phyloP scores from a whole-genome alignment of 305 asterid genomes.

The Withania somnifera region DNA sequence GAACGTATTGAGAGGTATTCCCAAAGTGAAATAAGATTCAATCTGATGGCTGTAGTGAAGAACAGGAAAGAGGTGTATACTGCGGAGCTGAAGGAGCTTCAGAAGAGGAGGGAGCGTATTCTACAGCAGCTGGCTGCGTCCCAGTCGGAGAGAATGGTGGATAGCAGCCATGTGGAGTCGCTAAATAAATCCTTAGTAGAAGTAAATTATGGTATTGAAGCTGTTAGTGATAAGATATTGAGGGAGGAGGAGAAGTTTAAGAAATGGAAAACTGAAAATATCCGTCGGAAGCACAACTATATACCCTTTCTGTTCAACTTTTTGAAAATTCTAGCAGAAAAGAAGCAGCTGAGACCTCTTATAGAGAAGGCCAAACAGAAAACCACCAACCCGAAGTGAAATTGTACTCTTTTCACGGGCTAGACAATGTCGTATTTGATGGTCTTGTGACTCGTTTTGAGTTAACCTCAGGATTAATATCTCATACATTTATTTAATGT shows the following conservation, averaged over 20 bases:
- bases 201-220: slow-evolving; percentile 66
- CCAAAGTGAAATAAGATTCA: slow-evolving; percentile 75
- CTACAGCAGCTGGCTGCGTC: slow-evolving; percentile 59
- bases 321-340: slow-evolving; percentile 91
- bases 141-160: slow-evolving; percentile 68
- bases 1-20: slow-evolving; percentile 84
- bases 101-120: slow-evolving; percentile 67
- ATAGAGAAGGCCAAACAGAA: slow-evolving; percentile 94
- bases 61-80: slow-evolving; percentile 76
- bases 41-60: slow-evolving; percentile 75
- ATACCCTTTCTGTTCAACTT: slow-evolving; percentile 94
- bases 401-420: not conserved
- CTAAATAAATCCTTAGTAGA: slow-evolving; percentile 48
- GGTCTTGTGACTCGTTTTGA: not conserved
- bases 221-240: slow-evolving; percentile 78
- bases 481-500: not conserved
- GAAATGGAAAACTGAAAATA: slow-evolving; percentile 88
- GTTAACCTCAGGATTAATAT: not conserved
- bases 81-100: slow-evolving; percentile 87
- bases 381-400: slow-evolving; percentile 36
- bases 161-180: slow-evolving; percentile 51
- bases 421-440: slow-evolving; percentile 8
- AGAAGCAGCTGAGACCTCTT: slow-evolving; percentile 97
- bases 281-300: slow-evolving; percentile 82
- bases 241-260: slow-evolving; percentile 96